Percentiles rank a stretch among this genome's conserved stretches.
Evolutionary conservation across 2,329 filamentous ascomycete species (phyloP).

Genomic region (Venturiaceae sp.): DNA sequence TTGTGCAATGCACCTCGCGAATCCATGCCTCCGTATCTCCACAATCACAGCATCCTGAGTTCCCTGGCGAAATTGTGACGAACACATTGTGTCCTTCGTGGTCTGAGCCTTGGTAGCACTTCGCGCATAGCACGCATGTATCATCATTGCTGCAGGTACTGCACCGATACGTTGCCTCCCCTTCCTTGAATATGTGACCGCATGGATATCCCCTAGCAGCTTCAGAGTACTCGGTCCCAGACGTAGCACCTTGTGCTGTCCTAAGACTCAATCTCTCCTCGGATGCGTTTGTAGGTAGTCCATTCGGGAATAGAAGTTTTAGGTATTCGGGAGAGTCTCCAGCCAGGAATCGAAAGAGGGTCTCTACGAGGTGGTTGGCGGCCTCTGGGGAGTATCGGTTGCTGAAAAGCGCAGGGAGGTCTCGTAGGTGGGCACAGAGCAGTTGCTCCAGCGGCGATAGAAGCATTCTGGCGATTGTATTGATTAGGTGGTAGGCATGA

Average conservation of each 20-base stretch:
- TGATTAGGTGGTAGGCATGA: background rate
- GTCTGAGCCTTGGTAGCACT: conserved; percentile 91
- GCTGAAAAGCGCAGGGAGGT: conserved; percentile 57
- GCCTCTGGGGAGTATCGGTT: conserved; percentile 70
- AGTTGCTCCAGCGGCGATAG: background rate
- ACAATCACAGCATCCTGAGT: conserved; percentile 95
- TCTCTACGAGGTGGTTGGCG: conserved; percentile 60
- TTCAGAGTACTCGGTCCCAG: conserved; percentile 90
- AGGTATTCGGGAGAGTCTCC: conserved; percentile 66
- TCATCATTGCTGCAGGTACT: conserved; percentile 91
- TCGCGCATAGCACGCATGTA: conserved; percentile 87
- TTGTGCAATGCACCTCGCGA: conserved; percentile 79
- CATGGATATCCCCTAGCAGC: conserved; percentile 87
- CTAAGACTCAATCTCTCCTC: conserved; percentile 62
- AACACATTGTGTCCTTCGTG: conserved; percentile 89
- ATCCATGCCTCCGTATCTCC: conserved; percentile 94
- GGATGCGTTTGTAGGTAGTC: conserved; percentile 43
- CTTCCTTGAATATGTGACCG: conserved; percentile 92
- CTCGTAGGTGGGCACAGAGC: conserved; percentile 9
- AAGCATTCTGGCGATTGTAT: background rate
- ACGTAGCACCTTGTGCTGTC: conserved; percentile 81
- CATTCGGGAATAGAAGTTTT: conserved; percentile 71
- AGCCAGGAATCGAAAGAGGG: conserved; percentile 81
- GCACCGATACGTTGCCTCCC: conserved; percentile 90
- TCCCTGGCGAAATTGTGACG: conserved; percentile 78